Base-by-base conservation (phyloP, 805 yeast species). In the Hanseniaspora mollemarum region DNA sequence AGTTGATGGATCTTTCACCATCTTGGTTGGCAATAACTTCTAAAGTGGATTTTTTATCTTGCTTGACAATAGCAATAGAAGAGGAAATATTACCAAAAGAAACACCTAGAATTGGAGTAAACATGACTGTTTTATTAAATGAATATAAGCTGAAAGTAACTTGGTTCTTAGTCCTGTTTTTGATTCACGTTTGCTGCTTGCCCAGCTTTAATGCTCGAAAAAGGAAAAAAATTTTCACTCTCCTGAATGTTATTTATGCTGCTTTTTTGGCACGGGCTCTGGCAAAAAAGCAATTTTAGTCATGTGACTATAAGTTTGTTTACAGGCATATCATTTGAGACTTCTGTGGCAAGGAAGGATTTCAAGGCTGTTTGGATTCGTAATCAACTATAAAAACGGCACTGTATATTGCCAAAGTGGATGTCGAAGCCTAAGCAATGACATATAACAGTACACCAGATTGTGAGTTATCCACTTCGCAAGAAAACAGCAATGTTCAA, bases 11-110 rank as follows among this genome's bases (percentile, higher is more conserved):
- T 72, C 97, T 86, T 71, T 92, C 97, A 68, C 98, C 98, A 64
- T 92, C 98, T 59, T 94, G 96, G 78, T 92, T 90, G 59, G 98
- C 98, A 67, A 92, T 90, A 58, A 92, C 95, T 64, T 92, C 96
- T 56, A 87, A 92, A 54, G 64, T 67, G 44, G 62, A 59, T 66
- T 83, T 84, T 55, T 96, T 96, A 62, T 90, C 96, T 57, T 72
- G 67, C 55, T 75, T 70, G 58, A 88, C 83, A 62, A 81, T 85
- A 45, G 97, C 96, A 66, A 92, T 87, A 54, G 96, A 85, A 45
- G 96, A 83, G 54, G 95, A 78, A 44, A 95, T 83, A 78, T 92
- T 92, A 67, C 98, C 98, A 67, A 92, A 90, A 39, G 96, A 81
- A 66, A 92, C 78, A 69, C 98, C 98, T 67, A 92, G 84, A 59